These are phyloP conservation scores for Endothia cerciana DNA, from an alignment of 2,329 filamentous ascomycete genomes.

Conservation along the genomic window DNA sequence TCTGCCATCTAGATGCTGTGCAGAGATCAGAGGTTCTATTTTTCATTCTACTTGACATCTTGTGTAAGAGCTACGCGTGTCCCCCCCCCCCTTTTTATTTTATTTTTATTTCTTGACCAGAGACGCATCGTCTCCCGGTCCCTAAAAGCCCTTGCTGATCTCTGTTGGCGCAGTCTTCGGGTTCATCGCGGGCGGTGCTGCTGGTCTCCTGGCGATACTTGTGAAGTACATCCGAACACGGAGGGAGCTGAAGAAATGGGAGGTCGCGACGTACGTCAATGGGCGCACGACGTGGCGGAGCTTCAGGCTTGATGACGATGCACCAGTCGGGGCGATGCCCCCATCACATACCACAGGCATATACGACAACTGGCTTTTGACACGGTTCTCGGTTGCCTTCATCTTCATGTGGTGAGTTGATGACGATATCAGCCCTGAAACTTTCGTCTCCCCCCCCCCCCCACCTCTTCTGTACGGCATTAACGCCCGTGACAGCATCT, in stretches of 20 bases:
- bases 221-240: conserved; percentile 25
- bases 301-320: conserved; percentile 19
- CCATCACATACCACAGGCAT: conserved; percentile 7
- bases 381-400: conserved; percentile 25
- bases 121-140: too few species aligned
- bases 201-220: conserved; percentile 21
- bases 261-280: conserved; percentile 12
- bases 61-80: neutral
- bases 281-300: conserved; percentile 19
- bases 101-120: too few species aligned
- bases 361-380: conserved; percentile 27
- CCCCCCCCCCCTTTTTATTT: too few species aligned
- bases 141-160: neutral
- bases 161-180: conserved; percentile 4
- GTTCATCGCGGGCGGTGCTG: conserved; percentile 13
- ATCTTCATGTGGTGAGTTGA: conserved; percentile 21
- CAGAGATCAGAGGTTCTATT: conserved; percentile 7
- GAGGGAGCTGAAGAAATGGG: conserved; percentile 21
- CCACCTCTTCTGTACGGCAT: neutral
- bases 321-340: neutral
- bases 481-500: conserved; percentile 5
- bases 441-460: too few species aligned
- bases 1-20: conserved; percentile 8
- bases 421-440: too few species aligned
- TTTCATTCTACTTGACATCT: conserved; percentile 10